Evolutionary conservation across 2,329 filamentous ascomycete species (phyloP).

Genomic region (Arthrinium phaeospermum): DNA sequence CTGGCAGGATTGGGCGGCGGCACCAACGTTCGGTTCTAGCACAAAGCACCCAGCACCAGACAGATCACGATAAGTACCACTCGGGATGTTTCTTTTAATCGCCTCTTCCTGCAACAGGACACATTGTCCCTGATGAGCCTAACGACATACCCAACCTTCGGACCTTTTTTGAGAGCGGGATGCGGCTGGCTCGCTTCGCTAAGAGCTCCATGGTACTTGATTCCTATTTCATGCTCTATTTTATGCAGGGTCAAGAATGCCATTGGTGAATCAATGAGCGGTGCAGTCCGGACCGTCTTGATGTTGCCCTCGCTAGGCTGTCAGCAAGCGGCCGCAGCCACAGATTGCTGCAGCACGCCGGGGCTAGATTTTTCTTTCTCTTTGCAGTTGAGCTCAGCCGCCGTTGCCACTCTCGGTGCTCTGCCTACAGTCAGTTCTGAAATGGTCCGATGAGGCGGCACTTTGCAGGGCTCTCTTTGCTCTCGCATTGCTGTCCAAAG

Average conservation of each 20-base stretch:
- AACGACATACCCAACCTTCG: neutral
- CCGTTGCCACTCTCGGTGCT: neutral
- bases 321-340: constrained; percentile 1
- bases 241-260: neutral
- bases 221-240: neutral
- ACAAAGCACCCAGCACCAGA: neutral
- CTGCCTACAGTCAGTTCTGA: neutral
- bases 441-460: constrained; percentile 4
- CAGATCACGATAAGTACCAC: neutral
- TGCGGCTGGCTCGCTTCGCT: constrained; percentile 12
- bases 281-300: neutral
- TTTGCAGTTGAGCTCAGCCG: neutral
- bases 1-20: constrained; percentile 1
- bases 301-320: neutral
- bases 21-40: constrained; percentile 15
- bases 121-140: neutral
- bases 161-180: neutral
- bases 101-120: neutral
- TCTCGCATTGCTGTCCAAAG: neutral
- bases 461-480: neutral
- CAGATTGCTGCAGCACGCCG: neutral
- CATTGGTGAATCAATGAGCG: neutral
- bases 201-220: neutral
- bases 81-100: neutral
- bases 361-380: neutral